Percentiles rank a stretch among this genome's conserved stretches.
phyloP scores from a whole-genome alignment of 495 filamentous ascomycete species.

The Symbiotaphrina buchneri region DNA sequence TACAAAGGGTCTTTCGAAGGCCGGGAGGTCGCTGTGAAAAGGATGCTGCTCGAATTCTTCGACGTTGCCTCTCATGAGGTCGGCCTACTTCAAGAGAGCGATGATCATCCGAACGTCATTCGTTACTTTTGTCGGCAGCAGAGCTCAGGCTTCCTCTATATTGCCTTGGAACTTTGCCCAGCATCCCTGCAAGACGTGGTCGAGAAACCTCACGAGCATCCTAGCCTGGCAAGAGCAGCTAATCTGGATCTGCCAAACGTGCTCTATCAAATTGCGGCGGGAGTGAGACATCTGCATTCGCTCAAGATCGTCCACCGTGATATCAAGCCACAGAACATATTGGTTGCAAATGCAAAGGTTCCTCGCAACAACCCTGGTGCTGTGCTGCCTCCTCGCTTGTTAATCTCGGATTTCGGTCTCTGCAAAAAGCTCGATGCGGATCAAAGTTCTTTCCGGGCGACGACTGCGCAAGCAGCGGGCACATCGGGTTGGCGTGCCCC shows the following conservation, averaged over 20 bases:
- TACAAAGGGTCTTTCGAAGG: constrained; percentile 75
- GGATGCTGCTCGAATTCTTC: constrained; percentile 86
- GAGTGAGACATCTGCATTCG: constrained; percentile 70
- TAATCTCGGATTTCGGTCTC: constrained; percentile 93
- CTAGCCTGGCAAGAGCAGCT: constrained; percentile 24
- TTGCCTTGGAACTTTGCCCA: constrained; percentile 86
- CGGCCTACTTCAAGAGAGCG: constrained; percentile 69
- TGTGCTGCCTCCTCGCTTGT: constrained; percentile 34
- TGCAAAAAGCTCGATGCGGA: constrained; percentile 97
- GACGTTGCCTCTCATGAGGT: constrained; percentile 93
- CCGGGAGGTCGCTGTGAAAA: constrained; percentile 83
- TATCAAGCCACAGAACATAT: constrained; percentile 91
- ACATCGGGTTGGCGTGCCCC: constrained; percentile 93
- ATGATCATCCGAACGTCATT: constrained; percentile 91
- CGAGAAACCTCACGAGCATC: constrained; percentile 40
- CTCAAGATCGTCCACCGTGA: constrained; percentile 93
- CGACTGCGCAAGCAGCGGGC: constrained; percentile 80
- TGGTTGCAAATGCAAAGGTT: constrained; percentile 37
- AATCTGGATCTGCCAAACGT: constrained; percentile 35
- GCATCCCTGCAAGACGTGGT: constrained; percentile 81
- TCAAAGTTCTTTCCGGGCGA: constrained; percentile 82
- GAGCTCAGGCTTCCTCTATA: constrained; percentile 81
- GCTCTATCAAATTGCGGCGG: constrained; percentile 67
- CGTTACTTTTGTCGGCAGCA: constrained; percentile 85
- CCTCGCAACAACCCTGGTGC: constrained; percentile 3